Evolutionary conservation across 805 yeast genomes (phyloP).

Genomic region (Zygosaccharomyces lentus): DNA sequence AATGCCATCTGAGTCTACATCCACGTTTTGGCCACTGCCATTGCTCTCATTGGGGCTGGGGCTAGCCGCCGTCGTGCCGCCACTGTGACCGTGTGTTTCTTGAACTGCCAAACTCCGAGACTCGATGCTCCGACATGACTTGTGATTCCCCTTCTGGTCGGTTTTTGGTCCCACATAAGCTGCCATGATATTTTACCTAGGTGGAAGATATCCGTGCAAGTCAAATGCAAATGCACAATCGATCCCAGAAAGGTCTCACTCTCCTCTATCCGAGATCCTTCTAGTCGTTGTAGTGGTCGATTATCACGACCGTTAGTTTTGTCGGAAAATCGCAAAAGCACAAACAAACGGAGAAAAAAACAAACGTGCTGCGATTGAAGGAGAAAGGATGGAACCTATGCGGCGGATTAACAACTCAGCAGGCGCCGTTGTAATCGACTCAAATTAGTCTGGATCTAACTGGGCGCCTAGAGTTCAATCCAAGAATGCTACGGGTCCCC

Average conservation of each 20-base stretch:
- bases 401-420: not conserved
- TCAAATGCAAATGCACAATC: not conserved
- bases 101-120: not conserved
- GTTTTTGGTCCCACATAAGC: not conserved
- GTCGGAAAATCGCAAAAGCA: constrained; percentile 7
- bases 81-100: not conserved
- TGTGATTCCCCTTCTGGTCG: not conserved
- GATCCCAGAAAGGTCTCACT: not conserved
- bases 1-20: not conserved
- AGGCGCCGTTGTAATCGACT: not conserved
- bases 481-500: constrained; percentile 8
- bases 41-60: not conserved
- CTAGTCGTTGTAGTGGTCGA: not conserved
- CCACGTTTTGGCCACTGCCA: not conserved
- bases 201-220: not conserved
- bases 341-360: constrained; percentile 3
- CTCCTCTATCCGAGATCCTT: not conserved
- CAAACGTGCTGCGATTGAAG: not conserved
- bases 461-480: not conserved
- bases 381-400: not conserved
- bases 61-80: not conserved
- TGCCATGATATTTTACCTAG: not conserved
- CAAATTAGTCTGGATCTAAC: not conserved
- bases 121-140: not conserved
- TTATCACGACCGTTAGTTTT: not conserved